Evolutionary conservation across 1,284 basidiomycete species (phyloP), one percentile per base, ranked within the genome.

Genomic region (Sparassis latifolia): DNA sequence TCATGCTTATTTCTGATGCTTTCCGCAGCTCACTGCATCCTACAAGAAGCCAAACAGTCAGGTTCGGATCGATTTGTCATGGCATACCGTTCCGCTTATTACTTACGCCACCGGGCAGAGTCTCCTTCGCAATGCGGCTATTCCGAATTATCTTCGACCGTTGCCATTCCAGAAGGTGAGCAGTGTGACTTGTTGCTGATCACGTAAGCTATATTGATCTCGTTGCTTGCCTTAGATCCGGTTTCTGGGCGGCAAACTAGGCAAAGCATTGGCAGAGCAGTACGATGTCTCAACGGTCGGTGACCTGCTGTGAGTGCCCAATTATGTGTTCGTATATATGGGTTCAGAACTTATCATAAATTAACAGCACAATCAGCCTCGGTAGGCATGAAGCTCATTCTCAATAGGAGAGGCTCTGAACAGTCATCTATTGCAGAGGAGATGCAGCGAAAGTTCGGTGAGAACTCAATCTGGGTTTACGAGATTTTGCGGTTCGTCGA

Each of bases 241-340:
- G 4, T 92, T 92, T 59, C 73, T 99, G 0, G 96, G 96, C 1
- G 96, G 97, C 4, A 99, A 99, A 69, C 80, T 99, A 0, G 96
- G 97, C 1, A 79, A 83, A 45, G 86, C 92, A 0, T 76, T 99
- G 33, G 91, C 91, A 0, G 80, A 85, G 52, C 88, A 93, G 63
- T 98, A 91, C 63, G 87, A 88, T 58, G 92, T 83, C 5, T 87
- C 87, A 9, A 94, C 89, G 1, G 93, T 98, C 1, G 86, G 84
- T 1, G 95, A 98, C 63, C 73, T 97, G 50, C 68, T 94, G 92
- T 92, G 52, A 52, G 79, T 67, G 20, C 20, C 20, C 20, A 20
- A 20, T 20, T 20, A 20, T 20, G 20, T 20, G 20, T 20, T 20
- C 20, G 20, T 20, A 20, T 20, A 20, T 20, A 20, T 20, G 20